Percentiles rank a stretch among this genome's conserved stretches.
These are phyloP conservation scores for Aspergillus thermomutatus DNA, from an alignment of 2,329 filamentous ascomycete species.

Conservation along the genomic window DNA sequence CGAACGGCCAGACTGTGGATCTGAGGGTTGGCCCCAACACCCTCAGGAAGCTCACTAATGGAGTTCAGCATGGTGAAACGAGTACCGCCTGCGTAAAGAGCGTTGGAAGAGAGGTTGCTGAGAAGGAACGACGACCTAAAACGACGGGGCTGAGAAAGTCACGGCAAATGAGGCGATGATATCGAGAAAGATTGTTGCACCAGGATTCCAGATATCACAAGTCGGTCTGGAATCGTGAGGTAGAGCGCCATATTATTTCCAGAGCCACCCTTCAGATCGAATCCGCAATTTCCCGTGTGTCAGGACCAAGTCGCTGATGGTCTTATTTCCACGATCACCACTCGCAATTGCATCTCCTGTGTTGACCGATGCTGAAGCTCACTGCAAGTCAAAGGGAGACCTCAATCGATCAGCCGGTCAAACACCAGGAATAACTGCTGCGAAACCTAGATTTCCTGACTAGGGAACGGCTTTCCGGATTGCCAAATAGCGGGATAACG, in stretches of 20 bases:
- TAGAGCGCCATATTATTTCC: not conserved
- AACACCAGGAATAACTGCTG: not conserved
- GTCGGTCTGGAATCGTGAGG: not conserved
- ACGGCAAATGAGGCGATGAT: not conserved
- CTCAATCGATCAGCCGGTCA: not conserved
- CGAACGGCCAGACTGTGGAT: constrained; percentile 20
- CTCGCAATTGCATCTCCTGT: not conserved
- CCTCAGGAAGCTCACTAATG: constrained; percentile 24
- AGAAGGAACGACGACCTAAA: not conserved
- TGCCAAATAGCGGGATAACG: not conserved
- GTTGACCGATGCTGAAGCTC: not conserved
- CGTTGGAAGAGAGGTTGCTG: not conserved
- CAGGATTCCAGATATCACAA: not conserved
- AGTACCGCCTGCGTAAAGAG: not conserved
- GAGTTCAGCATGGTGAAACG: constrained; percentile 6
- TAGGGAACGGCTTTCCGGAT: not conserved
- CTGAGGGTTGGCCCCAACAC: constrained; percentile 26
- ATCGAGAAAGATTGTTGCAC: not conserved
- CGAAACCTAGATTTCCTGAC: not conserved
- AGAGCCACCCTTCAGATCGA: not conserved
- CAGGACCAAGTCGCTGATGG: not conserved
- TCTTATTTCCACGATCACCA: not conserved
- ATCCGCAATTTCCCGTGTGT: not conserved
- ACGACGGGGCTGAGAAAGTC: not conserved
- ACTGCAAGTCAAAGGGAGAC: not conserved